Evolutionary conservation across 2,329 filamentous ascomycete species (phyloP), one percentile per base, ranked within the genome.

Genomic region (Xenosphaeropsis pyriputrescens): DNA sequence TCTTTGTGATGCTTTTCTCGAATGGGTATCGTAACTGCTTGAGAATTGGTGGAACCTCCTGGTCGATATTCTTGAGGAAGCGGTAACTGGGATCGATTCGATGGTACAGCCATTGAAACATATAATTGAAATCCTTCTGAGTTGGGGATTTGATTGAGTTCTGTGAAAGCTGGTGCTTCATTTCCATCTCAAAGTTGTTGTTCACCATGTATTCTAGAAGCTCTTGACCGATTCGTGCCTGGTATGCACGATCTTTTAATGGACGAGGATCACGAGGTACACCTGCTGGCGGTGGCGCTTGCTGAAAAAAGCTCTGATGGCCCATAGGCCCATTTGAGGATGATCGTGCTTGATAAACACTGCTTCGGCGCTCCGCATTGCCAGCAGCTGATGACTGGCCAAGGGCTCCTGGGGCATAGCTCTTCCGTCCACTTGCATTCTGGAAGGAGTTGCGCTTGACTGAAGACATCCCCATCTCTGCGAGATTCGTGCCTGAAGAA

Each of bases 21-120:
- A 86, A 98, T 0, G 91, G 91, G 54, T 98, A 98, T 38, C 89
- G 76, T 52, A 98, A 64, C 55, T 95, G 89, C 55, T 94, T 93
- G 41, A 98, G 64, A 33, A 98, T 78, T 0, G 86, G 79, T 11
- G 89, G 88, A 0, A 96, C 88, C 56, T 98, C 93, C 39, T 89
- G 81, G 56, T 96, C 91, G 51, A 96, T 94, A 36, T 80, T 84
- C 58, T 95, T 95, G 51, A 88, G 79, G 52, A 98, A 96, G 29
- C 79, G 77, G 57, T 96, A 93, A 49, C 79, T 83, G 0, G 91
- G 91, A 54, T 98, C 91, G 54, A 98, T 93, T 40, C 86, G 82
- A 52, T 86, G 85, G 58, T 98, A 98, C 3, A 98, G 67, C 84
- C 89, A 98, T 53, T 96, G 86, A 54, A 98, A 98, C 70, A 98